Percentiles rank a stretch among this genome's conserved stretches.
Conservation (phyloP, 1,139 yeast genomes). For the Taiozyma onychis region DNA sequence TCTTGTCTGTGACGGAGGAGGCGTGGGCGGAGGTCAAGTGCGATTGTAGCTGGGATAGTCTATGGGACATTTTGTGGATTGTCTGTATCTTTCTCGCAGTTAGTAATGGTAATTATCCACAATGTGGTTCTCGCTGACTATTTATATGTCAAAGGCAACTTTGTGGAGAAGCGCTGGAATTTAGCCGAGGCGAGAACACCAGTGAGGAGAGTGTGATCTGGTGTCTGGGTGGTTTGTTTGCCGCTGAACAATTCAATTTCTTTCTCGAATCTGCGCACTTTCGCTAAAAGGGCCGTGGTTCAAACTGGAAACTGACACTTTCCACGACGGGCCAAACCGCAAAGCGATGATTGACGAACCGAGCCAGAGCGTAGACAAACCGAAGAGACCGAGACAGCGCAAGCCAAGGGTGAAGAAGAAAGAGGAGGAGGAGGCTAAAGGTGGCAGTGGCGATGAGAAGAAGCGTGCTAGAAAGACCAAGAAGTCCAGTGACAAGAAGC, state of each 20-base stretch:
- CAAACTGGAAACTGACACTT: background rate
- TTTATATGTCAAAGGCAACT: background rate
- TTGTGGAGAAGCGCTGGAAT: background rate
- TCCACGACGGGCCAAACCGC: background rate
- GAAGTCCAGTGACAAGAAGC: background rate
- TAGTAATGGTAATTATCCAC: background rate
- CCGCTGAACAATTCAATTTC: background rate
- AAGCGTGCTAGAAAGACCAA: background rate
- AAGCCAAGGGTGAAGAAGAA: background rate
- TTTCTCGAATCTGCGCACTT: background rate
- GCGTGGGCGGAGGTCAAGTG: conserved; percentile 41
- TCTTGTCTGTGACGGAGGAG: conserved; percentile 26
- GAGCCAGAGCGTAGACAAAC: background rate
- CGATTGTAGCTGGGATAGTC: conserved; percentile 54
- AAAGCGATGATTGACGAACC: background rate
- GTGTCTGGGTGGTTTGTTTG: background rate
- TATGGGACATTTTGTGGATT: conserved; percentile 25
- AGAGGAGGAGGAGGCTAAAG: background rate
- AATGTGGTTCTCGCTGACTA: background rate
- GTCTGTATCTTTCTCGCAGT: background rate
- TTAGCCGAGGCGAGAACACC: background rate
- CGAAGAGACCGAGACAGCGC: background rate
- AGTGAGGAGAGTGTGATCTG: background rate
- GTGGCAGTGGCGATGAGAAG: background rate
- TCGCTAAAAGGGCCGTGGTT: background rate